Percentiles rank a stretch among this genome's conserved stretches.
Evolutionary conservation across 2,329 filamentous ascomycete species (phyloP).

Genomic region (Fusarium sulawesiense): DNA sequence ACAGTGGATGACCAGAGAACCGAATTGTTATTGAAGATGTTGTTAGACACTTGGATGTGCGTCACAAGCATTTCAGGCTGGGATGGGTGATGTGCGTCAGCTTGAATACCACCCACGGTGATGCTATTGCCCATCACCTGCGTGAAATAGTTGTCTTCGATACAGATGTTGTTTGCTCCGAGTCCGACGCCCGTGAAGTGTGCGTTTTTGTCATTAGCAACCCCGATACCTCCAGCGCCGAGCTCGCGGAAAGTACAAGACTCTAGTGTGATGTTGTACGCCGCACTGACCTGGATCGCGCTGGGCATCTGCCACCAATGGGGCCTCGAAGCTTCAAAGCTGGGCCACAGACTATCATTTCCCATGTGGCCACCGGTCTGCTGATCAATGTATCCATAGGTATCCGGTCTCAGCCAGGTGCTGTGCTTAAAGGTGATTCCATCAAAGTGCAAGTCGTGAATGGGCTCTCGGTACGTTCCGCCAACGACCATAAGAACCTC

Average conservation of each 20-base stretch:
- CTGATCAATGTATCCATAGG: conserved; percentile 1
- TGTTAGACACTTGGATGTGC: neutral
- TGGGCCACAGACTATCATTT: conserved; percentile 1
- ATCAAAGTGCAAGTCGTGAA: neutral
- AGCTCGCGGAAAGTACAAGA: conserved; percentile 8
- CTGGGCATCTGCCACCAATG: conserved; percentile 20
- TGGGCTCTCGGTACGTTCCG: neutral
- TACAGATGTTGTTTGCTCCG: neutral
- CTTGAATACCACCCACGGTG: conserved; percentile 5
- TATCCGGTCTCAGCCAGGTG: neutral
- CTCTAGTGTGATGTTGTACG: neutral
- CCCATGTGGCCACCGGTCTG: conserved; percentile 7
- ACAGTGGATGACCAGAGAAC: conserved; percentile 10
- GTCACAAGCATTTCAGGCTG: neutral
- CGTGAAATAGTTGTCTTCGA: neutral
- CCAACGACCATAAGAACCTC: neutral
- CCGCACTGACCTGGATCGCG: neutral
- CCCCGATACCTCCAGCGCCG: conserved; percentile 2
- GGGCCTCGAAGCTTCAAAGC: conserved; percentile 1
- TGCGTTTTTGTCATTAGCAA: conserved; percentile 1
- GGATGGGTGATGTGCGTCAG: conserved; percentile 4
- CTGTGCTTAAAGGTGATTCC: conserved; percentile 10
- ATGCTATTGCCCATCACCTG: conserved; percentile 15
- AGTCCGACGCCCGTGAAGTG: conserved; percentile 3
- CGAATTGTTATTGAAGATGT: conserved; percentile 15